Conservation (phyloP, 176 grass and related monocot genomes). For the Phoenix dactylifera region DNA sequence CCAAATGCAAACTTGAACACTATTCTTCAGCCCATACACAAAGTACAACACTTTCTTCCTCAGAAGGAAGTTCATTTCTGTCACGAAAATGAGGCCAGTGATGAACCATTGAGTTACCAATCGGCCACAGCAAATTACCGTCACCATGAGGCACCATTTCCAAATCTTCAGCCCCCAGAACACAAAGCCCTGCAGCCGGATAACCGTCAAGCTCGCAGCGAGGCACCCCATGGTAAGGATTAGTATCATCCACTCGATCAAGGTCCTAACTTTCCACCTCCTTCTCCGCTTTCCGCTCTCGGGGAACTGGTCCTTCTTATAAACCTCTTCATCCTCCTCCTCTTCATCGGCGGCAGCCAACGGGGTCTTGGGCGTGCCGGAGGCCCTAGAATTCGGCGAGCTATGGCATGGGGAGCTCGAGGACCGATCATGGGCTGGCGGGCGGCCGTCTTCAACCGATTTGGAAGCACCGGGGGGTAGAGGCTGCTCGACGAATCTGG, state of each 20-base stretch:
- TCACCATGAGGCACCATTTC: slow-evolving; percentile 92
- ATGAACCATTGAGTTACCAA: slow-evolving; percentile 66
- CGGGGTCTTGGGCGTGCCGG: slow-evolving; percentile 1
- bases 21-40: too few species aligned
- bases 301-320: slow-evolving; percentile 22
- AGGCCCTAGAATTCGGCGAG: slow-evolving; percentile 2
- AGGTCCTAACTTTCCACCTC: slow-evolving; percentile 33
- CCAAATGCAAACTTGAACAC: too few species aligned
- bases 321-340: slow-evolving; percentile 65
- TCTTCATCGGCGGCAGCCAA: slow-evolving; percentile 20
- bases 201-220: slow-evolving; percentile 48
- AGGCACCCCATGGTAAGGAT: slow-evolving; percentile 60
- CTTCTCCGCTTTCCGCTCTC: slow-evolving; percentile 5
- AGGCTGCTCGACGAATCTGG: slow-evolving; percentile 7
- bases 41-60: slow-evolving; percentile 96
- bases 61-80: slow-evolving; percentile 90
- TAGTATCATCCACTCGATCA: slow-evolving; percentile 41
- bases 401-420: neutral
- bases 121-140: slow-evolving; percentile 59
- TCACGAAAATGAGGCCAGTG: slow-evolving; percentile 45
- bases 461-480: neutral
- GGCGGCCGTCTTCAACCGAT: neutral
- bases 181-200: slow-evolving; percentile 19
- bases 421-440: too few species aligned
- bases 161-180: slow-evolving; percentile 76